These are phyloP conservation scores for Fusarium kyushuense DNA, from an alignment of 2,329 filamentous ascomycete genomes.

Conservation along the genomic window DNA sequence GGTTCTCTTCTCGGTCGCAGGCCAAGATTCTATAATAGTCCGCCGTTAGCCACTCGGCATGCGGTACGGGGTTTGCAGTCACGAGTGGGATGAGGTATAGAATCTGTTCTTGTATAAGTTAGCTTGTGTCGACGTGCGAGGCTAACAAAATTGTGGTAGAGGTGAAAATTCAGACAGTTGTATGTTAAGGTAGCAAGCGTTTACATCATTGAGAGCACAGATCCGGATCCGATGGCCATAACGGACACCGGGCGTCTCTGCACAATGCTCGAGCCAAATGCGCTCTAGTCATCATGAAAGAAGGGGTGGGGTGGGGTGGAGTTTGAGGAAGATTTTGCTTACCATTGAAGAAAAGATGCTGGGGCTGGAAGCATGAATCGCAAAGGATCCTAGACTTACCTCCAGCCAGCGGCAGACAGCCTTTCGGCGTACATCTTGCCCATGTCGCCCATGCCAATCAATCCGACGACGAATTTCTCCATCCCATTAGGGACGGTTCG, in stretches of 20 bases:
- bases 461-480: conserved; percentile 83
- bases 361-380: conserved; percentile 27
- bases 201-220: conserved; percentile 95
- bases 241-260: conserved; percentile 72
- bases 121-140: conserved; percentile 26
- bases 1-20: conserved; percentile 92
- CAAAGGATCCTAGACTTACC: conserved; percentile 65
- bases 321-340: conserved; percentile 39
- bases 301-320: conserved; percentile 26
- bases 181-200: conserved; percentile 91
- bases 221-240: conserved; percentile 76
- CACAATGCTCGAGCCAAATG: conserved; percentile 99
- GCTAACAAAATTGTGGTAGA: conserved; percentile 26
- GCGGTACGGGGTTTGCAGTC: conserved; percentile 20
- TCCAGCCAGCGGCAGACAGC: conserved; percentile 94
- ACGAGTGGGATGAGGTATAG: not conserved
- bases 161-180: conserved; percentile 78
- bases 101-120: conserved; percentile 44
- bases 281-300: conserved; percentile 98
- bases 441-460: conserved; percentile 99
- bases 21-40: conserved; percentile 80
- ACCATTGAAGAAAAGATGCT: conserved; percentile 32
- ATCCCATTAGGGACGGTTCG: conserved; percentile 58
- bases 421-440: conserved; percentile 96
- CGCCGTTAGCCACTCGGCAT: conserved; percentile 49